phyloP scores from a whole-genome alignment of 495 filamentous ascomycete genomes.

The Pyrenula aspistea region DNA sequence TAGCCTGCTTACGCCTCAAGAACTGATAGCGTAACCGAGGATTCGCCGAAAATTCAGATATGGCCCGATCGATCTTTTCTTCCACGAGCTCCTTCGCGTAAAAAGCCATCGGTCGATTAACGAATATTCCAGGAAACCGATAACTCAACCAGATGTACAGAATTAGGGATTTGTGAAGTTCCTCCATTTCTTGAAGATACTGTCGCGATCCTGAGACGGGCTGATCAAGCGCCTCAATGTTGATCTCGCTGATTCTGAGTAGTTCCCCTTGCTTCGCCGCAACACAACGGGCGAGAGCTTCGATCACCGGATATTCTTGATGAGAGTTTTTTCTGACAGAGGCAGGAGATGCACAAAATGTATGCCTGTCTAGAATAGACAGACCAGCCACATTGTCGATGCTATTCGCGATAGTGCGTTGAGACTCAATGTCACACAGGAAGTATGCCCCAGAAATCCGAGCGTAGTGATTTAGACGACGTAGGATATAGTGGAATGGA shows the following conservation, averaged over 20 bases:
- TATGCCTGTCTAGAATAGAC: conserved; percentile 56
- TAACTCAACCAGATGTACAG: conserved; percentile 80
- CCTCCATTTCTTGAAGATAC: conserved; percentile 56
- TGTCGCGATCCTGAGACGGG: conserved; percentile 26
- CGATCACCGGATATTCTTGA: conserved; percentile 24
- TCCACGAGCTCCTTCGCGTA: conserved; percentile 75
- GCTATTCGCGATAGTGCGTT: conserved; percentile 52
- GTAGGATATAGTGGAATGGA: conserved; percentile 66
- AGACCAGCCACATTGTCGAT: conserved; percentile 55
- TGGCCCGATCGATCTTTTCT: conserved; percentile 54
- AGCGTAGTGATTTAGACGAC: conserved; percentile 55
- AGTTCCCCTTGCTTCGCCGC: conserved; percentile 46
- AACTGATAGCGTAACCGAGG: conserved; percentile 24
- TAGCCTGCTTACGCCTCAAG: conserved; percentile 2
- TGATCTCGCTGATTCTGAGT: conserved; percentile 48
- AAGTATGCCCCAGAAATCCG: conserved; percentile 54
- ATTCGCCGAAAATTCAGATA: conserved; percentile 44
- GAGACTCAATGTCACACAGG: conserved; percentile 47
- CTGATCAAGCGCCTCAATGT: conserved; percentile 56
- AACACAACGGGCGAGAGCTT: conserved; percentile 54
- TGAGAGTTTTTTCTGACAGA: conserved; percentile 8
- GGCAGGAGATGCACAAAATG: conserved; percentile 61
- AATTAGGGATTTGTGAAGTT: conserved; percentile 67
- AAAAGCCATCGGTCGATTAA: conserved; percentile 60
- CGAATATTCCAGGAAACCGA: conserved; percentile 65